Evolutionary conservation across 1,284 basidiomycete genomes (phyloP), one percentile per base, ranked within the genome.

Genomic region (Pseudozyma tsukubaensis): DNA sequence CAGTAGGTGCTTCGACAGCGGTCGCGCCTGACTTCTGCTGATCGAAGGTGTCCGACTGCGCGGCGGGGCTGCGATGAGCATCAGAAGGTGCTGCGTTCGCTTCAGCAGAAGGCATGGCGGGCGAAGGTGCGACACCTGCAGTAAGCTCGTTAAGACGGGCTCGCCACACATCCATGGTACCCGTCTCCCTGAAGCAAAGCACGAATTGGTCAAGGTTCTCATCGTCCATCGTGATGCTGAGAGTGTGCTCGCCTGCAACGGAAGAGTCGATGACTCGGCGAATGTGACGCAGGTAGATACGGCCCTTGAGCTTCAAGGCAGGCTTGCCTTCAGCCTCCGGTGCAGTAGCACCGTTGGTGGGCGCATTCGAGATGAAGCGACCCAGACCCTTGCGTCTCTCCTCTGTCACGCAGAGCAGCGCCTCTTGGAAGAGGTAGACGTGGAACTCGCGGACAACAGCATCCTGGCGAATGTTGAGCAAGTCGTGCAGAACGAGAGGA

Each of bases 221-320:
- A 82, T 97, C 94, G 85, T 95, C 92, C 92, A 97, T 94, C 78
- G 93, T 91, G 80, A 97, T 94, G 7, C 93, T 95, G 73, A 97
- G 87, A 79, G 91, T 93, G 85, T 94, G 88, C 85, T 96, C 93
- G 43, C 90, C 90, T 4, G 89, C 87, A 1, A 91, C 89, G 3
- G 90, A 91, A 29, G 91, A 90, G 65, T 94, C 91, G 18, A 90
- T 89, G 48, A 97, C 91, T 54, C 91, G 90, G 76, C 91, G 91
- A 85, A 98, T 95, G 85, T 97, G 94, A 36, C 92, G 89, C 50
- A 97, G 91, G 85, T 94, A 97, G 77, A 99, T 97, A 42, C 95
- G 88, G 0, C 96, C 96, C 81, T 96, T 97, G 50, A 98, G 89
- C 34, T 94, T 90, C 48, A 99, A 88, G 7, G 92, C 90, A 16